phyloP scores from a whole-genome alignment of 1,284 basidiomycete species.

The Marasmius sp. region DNA sequence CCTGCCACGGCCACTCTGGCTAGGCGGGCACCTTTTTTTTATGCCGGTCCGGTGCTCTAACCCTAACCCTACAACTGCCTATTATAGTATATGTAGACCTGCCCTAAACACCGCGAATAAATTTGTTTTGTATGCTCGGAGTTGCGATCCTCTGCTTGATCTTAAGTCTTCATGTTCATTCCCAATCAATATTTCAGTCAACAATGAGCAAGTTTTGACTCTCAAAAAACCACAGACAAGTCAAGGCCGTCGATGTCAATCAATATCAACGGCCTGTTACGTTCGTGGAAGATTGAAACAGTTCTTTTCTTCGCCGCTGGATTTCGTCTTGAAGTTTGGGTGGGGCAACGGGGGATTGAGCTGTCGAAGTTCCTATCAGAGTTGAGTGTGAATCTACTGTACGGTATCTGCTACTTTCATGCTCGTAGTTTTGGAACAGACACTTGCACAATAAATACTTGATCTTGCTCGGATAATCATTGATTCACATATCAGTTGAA shows the following conservation, averaged over 20 bases:
- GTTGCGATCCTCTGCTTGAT: background rate
- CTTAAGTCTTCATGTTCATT: background rate
- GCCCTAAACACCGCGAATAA: background rate
- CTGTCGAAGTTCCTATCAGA: conserved; percentile 48
- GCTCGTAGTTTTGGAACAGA: conserved; percentile 63
- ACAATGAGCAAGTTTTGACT: background rate
- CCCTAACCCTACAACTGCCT: background rate
- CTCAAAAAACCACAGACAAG: conserved; percentile 47
- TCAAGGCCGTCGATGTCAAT: conserved; percentile 40
- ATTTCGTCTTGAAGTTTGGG: conserved; percentile 47
- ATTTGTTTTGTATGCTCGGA: background rate
- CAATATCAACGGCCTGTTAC: conserved; percentile 51
- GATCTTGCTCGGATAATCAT: too few relatives aligned
- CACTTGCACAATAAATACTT: conserved; percentile 28
- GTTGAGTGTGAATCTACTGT: conserved; percentile 44
- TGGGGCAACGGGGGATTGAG: conserved; percentile 38
- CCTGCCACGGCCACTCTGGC: conserved; percentile 39
- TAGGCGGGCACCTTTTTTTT: conserved; percentile 7
- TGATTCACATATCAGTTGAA: too few relatives aligned
- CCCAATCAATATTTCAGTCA: background rate
- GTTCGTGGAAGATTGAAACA: conserved; percentile 51
- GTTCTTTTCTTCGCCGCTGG: conserved; percentile 34
- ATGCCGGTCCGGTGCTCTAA: background rate
- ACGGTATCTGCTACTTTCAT: conserved; percentile 25
- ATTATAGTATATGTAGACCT: background rate